phyloP scores from a whole-genome alignment of 208 protist species.

The Entamoeba dispar region DNA sequence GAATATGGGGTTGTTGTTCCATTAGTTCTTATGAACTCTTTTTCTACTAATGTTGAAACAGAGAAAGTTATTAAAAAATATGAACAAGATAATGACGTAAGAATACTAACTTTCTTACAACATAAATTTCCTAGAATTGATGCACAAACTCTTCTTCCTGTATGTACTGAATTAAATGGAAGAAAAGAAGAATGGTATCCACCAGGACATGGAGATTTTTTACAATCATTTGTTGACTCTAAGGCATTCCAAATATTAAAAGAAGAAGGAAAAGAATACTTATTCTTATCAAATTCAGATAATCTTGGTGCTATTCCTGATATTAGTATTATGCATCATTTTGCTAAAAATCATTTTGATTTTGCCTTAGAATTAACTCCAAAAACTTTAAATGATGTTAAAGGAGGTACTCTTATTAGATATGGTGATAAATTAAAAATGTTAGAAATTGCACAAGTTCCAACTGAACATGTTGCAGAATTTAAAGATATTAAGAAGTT shows the following conservation, averaged over 20 bases:
- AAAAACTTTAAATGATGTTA: slow-evolving; percentile 58
- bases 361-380: slow-evolving; percentile 47
- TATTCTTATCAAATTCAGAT: slow-evolving; percentile 95
- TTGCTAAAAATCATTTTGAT: background rate
- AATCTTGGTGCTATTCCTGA: slow-evolving; percentile 83
- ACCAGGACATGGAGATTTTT: slow-evolving; percentile 94
- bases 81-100: background rate
- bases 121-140: slow-evolving; percentile 43
- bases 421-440: slow-evolving; percentile 44
- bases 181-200: slow-evolving; percentile 65
- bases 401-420: slow-evolving; percentile 55
- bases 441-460: slow-evolving; percentile 58
- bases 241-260: slow-evolving; percentile 45
- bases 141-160: slow-evolving; percentile 43
- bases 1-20: slow-evolving; percentile 55
- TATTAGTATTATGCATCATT: background rate
- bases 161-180: slow-evolving; percentile 17
- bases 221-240: slow-evolving; percentile 62
- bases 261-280: slow-evolving; percentile 62
- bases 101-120: background rate
- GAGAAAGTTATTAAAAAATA: background rate
- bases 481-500: slow-evolving; percentile 74
- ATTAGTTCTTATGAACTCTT: slow-evolving; percentile 90
- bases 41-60: slow-evolving; percentile 59
- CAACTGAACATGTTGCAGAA: slow-evolving; percentile 31